phyloP scores from a whole-genome alignment of 2,329 filamentous ascomycete genomes.

The Cercospora zeina region DNA sequence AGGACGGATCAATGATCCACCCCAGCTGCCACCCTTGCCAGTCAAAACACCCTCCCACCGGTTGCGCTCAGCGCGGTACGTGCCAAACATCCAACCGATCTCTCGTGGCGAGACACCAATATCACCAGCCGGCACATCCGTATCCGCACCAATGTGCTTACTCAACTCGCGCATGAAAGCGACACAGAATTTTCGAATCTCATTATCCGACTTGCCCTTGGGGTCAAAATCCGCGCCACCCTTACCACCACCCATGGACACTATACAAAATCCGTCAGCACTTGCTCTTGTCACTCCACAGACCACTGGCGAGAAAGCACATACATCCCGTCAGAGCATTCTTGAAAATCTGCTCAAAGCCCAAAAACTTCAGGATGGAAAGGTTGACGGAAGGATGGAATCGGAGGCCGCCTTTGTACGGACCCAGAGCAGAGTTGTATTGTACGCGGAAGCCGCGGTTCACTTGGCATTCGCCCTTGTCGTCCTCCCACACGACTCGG shows the following conservation, averaged over 20 bases:
- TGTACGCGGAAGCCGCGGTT: conserved; percentile 96
- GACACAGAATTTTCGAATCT: conserved; percentile 96
- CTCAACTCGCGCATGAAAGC: conserved; percentile 94
- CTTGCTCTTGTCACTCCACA: neutral
- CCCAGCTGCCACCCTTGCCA: conserved; percentile 91
- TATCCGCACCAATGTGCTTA: conserved; percentile 95
- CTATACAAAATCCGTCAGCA: conserved; percentile 44
- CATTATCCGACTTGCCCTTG: conserved; percentile 95
- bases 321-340: conserved; percentile 93
- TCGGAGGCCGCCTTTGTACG: conserved; percentile 95
- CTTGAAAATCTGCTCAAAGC: conserved; percentile 99
- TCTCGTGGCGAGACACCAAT: conserved; percentile 92
- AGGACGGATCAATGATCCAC: conserved; percentile 88
- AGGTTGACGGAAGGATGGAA: conserved; percentile 88
- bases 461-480: conserved; percentile 83
- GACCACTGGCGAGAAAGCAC: conserved; percentile 42
- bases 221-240: conserved; percentile 98
- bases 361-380: conserved; percentile 86
- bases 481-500: conserved; percentile 95
- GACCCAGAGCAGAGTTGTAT: conserved; percentile 96
- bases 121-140: conserved; percentile 93
- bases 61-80: conserved; percentile 86
- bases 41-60: conserved; percentile 95
- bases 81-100: conserved; percentile 91
- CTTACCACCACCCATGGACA: conserved; percentile 96